Conservation (phyloP, 352 stramenopile species). For the Pythium aristosporum region DNA sequence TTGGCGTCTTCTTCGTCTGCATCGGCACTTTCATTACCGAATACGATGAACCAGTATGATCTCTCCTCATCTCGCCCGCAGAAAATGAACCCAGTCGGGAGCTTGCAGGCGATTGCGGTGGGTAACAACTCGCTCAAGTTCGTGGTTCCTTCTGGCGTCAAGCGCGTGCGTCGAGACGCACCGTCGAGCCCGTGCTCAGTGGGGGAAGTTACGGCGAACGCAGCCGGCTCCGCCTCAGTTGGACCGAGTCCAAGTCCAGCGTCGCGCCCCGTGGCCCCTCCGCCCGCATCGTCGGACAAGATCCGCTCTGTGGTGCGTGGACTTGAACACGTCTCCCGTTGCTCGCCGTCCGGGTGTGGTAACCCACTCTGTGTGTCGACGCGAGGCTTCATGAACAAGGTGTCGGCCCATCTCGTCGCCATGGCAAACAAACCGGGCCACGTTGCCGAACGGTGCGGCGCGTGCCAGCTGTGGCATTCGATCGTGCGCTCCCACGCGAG, state of each 20-base stretch:
- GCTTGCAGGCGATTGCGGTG: constrained; percentile 3
- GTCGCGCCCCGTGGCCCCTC: constrained; percentile 1
- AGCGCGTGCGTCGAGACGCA: constrained; percentile 21
- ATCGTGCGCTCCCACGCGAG: constrained; percentile 26
- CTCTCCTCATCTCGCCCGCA: constrained; percentile 1
- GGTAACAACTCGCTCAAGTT: constrained; percentile 27
- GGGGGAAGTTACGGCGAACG: constrained; percentile 10
- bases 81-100: too few species aligned
- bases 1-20: neutral
- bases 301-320: constrained; percentile 31
- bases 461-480: constrained; percentile 27
- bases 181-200: constrained; percentile 22
- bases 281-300: constrained; percentile 24
- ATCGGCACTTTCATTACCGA: neutral
- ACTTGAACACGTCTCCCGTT: constrained; percentile 28
- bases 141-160: constrained; percentile 18
- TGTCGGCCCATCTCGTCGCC: constrained; percentile 25
- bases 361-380: constrained; percentile 33
- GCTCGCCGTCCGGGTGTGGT: constrained; percentile 18
- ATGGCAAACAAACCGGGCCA: constrained; percentile 26
- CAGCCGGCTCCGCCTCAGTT: neutral
- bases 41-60: constrained; percentile 13
- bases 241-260: neutral
- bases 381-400: constrained; percentile 28
- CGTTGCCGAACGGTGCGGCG: constrained; percentile 21